Evolutionary conservation across 148 eudicot genomes (phyloP), one percentile per base, ranked within the genome.

Genomic region (Spergularia bocconei): DNA sequence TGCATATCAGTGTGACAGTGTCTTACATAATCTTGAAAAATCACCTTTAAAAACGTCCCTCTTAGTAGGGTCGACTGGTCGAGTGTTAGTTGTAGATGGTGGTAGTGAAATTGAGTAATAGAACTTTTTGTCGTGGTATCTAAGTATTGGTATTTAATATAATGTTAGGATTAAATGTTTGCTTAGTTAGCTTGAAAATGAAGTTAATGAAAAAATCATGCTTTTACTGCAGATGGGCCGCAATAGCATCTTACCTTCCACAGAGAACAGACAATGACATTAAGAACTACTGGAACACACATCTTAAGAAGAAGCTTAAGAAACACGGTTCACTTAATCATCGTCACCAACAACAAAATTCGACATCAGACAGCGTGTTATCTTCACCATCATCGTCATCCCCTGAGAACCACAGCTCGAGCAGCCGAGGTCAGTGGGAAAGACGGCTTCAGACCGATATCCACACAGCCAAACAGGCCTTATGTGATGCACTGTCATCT

Each of bases 391-490:
- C 71, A 52, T 73, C 78, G 0, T 61, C 71, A 52, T 73, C 78
- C 0, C 75, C 71, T 41, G 82, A 74, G 55, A 63, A 76, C 62
- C 72, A 65, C 4, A 76, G 74, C 73, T 81, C 91, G 13, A 84
- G 80, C 17, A 82, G 87, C 9, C 80, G 87, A 61, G 97, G 97
- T 16, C 90, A 90, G 39, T 92, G 97, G 97, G 97, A 92, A 64
- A 87, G 79, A 75, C 85, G 88, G 69, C 89, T 92, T 55, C 97
- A 92, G 79, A 85, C 91, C 9, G 91, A 89, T 55, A 92, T 92
- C 67, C 79, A 85, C 79, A 80, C 81, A 62, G 92, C 94, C 73
- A 90, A 90, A 84, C 97, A 90, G 80, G 97, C 93, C 80, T 81
- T 92, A 23, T 76, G 78, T 17, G 91, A 90, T 69, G 94, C 97